These are phyloP conservation scores for Cladochytrium replicatum DNA, from an alignment of 192 early-diverging fungal species.

Conservation along the genomic window DNA sequence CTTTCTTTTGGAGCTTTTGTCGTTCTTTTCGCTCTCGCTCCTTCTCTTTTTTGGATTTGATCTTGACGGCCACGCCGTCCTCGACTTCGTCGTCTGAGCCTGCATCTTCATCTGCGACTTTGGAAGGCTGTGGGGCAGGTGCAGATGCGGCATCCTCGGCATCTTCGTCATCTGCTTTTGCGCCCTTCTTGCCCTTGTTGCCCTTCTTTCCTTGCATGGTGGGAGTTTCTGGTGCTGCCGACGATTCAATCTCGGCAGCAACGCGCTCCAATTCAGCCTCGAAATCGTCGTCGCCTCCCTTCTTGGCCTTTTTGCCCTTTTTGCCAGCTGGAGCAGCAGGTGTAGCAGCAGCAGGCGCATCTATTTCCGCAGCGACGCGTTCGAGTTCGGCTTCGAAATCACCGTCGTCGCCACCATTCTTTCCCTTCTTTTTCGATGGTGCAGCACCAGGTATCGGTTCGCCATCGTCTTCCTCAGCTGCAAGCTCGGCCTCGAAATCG, in stretches of 20 bases:
- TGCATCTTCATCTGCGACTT: conserved; percentile 14
- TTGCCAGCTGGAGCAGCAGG: too few species aligned
- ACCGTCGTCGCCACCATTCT: too few species aligned
- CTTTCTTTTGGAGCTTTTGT: conserved; percentile 39
- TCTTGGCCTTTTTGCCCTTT: too few species aligned
- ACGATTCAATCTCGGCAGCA: conserved; percentile 12
- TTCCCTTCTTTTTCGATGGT: too few species aligned
- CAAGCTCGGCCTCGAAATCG: too few species aligned
- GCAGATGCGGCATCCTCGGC: conserved; percentile 14
- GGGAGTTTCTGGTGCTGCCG: conserved; percentile 7
- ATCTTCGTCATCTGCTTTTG: conserved; percentile 7
- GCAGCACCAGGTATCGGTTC: too few species aligned
- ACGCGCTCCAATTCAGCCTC: conserved; percentile 16
- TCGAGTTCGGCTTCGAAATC: too few species aligned
- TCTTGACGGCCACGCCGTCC: conserved; percentile 31
- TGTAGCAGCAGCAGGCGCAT: too few species aligned
- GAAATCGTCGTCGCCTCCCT: too few species aligned
- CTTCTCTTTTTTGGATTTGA: conserved; percentile 83
- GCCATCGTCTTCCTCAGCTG: too few species aligned
- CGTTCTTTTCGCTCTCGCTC: conserved; percentile 73
- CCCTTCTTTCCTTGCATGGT: background rate
- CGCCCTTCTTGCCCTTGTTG: conserved; percentile 2
- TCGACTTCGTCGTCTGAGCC: conserved; percentile 31
- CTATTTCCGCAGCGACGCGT: too few species aligned
- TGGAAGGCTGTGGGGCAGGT: conserved; percentile 11